Evolutionary conservation across 2,329 filamentous ascomycete genomes (phyloP).

Genomic region (Orbilia blumenaviensis): DNA sequence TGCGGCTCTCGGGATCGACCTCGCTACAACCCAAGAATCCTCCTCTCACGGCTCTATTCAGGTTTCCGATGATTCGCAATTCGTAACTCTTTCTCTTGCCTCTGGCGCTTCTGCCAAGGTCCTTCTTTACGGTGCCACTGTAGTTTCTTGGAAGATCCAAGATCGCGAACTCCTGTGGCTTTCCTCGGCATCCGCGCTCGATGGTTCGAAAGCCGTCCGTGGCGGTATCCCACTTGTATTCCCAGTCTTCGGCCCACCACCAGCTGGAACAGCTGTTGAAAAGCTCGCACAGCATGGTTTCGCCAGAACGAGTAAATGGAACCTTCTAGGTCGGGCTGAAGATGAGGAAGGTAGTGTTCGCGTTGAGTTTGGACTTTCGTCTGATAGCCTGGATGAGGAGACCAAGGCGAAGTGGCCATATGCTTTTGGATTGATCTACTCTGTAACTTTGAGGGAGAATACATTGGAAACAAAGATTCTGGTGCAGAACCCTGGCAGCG

Average conservation of each 20-base stretch:
- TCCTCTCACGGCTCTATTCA: slow-evolving; percentile 18
- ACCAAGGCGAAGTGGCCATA: slow-evolving; percentile 80
- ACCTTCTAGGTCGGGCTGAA: slow-evolving; percentile 87
- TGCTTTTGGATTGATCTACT: slow-evolving; percentile 91
- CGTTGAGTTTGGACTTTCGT: slow-evolving; percentile 91
- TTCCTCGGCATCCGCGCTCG: slow-evolving; percentile 60
- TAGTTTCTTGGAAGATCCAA: slow-evolving; percentile 90
- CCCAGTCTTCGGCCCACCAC: slow-evolving; percentile 87
- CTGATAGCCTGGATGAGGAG: slow-evolving; percentile 74
- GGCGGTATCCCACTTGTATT: slow-evolving; percentile 94
- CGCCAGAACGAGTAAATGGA: slow-evolving; percentile 85
- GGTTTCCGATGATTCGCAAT: slow-evolving; percentile 65
- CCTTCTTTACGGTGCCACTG: slow-evolving; percentile 88
- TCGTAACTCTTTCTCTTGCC: slow-evolving; percentile 79
- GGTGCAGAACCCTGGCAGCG: slow-evolving; percentile 82
- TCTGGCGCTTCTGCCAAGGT: slow-evolving; percentile 87
- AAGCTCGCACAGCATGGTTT: slow-evolving; percentile 92
- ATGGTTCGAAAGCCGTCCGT: slow-evolving; percentile 87
- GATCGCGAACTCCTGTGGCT: slow-evolving; percentile 65
- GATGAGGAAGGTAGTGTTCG: slow-evolving; percentile 73
- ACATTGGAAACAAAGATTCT: slow-evolving; percentile 82
- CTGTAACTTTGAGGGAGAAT: slow-evolving; percentile 80
- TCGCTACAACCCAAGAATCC: neutral
- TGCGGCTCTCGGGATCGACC: neutral
- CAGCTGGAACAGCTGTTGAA: slow-evolving; percentile 78